Base-by-base conservation (phyloP, 805 yeast species). In the Kuraishia piskuri region DNA sequence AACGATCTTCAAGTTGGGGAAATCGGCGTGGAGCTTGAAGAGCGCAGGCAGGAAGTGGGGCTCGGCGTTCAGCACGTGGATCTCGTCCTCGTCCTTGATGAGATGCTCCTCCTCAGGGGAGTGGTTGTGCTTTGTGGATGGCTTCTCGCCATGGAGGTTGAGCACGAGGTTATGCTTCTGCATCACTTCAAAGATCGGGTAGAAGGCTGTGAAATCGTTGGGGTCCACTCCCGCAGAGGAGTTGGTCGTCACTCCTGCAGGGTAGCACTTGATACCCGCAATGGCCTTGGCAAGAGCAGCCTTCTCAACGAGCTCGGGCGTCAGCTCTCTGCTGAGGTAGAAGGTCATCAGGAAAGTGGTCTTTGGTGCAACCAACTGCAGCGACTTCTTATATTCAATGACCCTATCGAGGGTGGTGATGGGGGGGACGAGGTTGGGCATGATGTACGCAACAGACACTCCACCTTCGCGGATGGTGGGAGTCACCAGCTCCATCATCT, bases 181-280 rank as follows among this genome's bases (percentile, higher is more conserved):
- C 92, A 94, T 85, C 14, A 89, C 96, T 63, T 86, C 77, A 65
- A 94, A 94, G 9, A 94, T 77, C 3, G 97, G 96, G 67, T 90
- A 94, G 63, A 91, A 94, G 5, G 78, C 83, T 50, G 86, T 79
- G 69, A 94, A 94, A 63, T 92, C 96, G 61, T 90, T 89, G 22
- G 95, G 95, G 67, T 88, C 94, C 22, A 94, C 97, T 51, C 99
- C 99, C 2, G 85, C 88, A 50, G 79, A 69, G 9, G 97, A 90
- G 72, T 94, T 94, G 45, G 99, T 94, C n/a, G 99, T 94, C 31
- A 94, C 99, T 48, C 99, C 99, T 1, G 98, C 97, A 46, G 99
- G 99, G 68, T 94, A 94, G 67, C 96, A 90, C 68, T 94, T 94
- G 59, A 94, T 89, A 54, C 99, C 99, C 26, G 83, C 76, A 53